These are phyloP conservation scores for Zopfia rhizophila DNA, from an alignment of 2,329 filamentous ascomycete species.

Conservation along the genomic window DNA sequence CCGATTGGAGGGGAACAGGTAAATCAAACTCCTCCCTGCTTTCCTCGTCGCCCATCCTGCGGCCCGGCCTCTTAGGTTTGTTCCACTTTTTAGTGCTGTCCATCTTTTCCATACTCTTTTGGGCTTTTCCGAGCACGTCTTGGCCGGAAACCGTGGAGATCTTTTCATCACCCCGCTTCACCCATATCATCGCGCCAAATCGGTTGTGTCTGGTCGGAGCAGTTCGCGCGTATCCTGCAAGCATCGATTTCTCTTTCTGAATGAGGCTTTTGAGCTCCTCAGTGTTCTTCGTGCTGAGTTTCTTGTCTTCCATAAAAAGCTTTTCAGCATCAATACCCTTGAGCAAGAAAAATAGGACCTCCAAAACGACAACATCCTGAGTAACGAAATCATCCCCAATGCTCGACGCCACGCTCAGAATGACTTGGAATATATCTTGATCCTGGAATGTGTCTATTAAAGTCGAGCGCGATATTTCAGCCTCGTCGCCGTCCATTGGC, in stretches of 20 bases:
- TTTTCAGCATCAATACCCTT: conserved; percentile 88
- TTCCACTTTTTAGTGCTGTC: conserved; percentile 91
- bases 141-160: conserved; percentile 90
- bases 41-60: conserved; percentile 52
- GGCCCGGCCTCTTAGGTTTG: conserved; percentile 70
- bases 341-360: conserved; percentile 90
- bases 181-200: conserved; percentile 97
- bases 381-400: conserved; percentile 93
- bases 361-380: conserved; percentile 89
- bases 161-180: conserved; percentile 86
- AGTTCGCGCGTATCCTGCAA: conserved; percentile 78
- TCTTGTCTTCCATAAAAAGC: conserved; percentile 83
- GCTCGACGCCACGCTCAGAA: conserved; percentile 89
- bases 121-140: conserved; percentile 78
- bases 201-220: conserved; percentile 89
- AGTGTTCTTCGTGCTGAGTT: conserved; percentile 74
- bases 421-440: conserved; percentile 87
- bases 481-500: conserved; percentile 85
- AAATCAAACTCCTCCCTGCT: conserved; percentile 75
- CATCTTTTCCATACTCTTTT: conserved; percentile 84
- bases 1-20: conserved; percentile 73
- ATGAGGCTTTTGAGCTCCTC: conserved; percentile 80
- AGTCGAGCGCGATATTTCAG: conserved; percentile 86
- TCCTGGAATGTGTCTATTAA: conserved; percentile 89
- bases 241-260: conserved; percentile 84